Evolutionary conservation across 2,329 filamentous ascomycete species (phyloP).

Genomic region (Eutypella sp.): DNA sequence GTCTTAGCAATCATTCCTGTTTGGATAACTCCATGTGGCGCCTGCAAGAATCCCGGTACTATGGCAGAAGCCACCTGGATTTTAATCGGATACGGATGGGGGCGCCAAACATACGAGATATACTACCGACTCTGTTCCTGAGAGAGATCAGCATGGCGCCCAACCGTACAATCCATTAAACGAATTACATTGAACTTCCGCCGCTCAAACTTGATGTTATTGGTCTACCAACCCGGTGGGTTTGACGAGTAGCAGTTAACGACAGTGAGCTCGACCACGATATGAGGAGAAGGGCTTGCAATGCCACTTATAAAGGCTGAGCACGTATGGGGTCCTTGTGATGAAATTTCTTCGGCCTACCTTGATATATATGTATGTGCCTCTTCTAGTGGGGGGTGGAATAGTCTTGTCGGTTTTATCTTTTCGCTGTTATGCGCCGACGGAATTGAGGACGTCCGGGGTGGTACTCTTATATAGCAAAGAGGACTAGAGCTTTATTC

Average conservation of each 20-base stretch:
- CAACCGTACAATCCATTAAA: neutral
- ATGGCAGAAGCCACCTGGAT: constrained; percentile 18
- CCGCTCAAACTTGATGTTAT: neutral
- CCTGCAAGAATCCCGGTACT: constrained; percentile 25
- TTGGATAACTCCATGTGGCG: constrained; percentile 23
- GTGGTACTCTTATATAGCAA: too few relatives aligned
- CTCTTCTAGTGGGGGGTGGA: too few relatives aligned
- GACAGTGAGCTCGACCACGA: neutral
- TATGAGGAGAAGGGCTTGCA: neutral
- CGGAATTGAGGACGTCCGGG: too few relatives aligned
- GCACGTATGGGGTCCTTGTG: too few relatives aligned
- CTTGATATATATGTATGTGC: too few relatives aligned
- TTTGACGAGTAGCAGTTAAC: neutral
- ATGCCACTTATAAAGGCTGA: too few relatives aligned
- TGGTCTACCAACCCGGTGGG: neutral
- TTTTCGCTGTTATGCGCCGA: too few relatives aligned
- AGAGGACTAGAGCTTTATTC: too few relatives aligned
- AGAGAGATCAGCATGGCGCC: neutral
- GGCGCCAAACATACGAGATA: constrained; percentile 13
- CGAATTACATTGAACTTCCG: neutral
- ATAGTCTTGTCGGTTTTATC: too few relatives aligned
- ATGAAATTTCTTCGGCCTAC: too few relatives aligned
- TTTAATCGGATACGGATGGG: constrained; percentile 28
- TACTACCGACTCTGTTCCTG: neutral
- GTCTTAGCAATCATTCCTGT: constrained; percentile 11